A percentile compares a stretch with the other conserved stretches of the same genome.
Evolutionary conservation across 2,329 filamentous ascomycete genomes (phyloP).

Genomic region (Pestalotiopsis sp.): DNA sequence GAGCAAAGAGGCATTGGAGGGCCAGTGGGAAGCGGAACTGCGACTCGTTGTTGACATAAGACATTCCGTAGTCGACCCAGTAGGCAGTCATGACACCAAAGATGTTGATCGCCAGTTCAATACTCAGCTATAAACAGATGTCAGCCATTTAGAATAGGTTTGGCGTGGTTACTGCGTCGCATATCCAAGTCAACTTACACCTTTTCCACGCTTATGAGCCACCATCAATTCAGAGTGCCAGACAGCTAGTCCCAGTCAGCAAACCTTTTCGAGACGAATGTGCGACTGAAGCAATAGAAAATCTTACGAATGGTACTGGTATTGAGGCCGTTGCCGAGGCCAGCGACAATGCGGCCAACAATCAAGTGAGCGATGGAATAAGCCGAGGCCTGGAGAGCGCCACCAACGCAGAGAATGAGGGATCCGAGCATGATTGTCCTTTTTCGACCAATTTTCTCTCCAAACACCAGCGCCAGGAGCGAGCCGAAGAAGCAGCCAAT

Average conservation of each 20-base stretch:
- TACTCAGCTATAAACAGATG: constrained; percentile 10
- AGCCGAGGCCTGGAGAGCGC: constrained; percentile 45
- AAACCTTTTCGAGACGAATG: constrained; percentile 19
- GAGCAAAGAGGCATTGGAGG: constrained; percentile 44
- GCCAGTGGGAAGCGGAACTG: constrained; percentile 49
- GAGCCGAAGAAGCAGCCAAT: constrained; percentile 42
- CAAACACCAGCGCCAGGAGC: constrained; percentile 36
- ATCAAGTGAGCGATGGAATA: constrained; percentile 46
- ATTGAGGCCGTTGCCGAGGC: constrained; percentile 48
- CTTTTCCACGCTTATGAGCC: constrained; percentile 8
- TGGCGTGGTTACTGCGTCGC: not conserved
- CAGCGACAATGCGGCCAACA: constrained; percentile 48
- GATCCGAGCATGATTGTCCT: constrained; percentile 41
- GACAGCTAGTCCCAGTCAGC: constrained; percentile 27
- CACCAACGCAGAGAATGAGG: constrained; percentile 44
- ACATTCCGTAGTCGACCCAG: constrained; percentile 42
- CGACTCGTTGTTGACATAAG: constrained; percentile 34
- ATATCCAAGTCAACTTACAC: constrained; percentile 9
- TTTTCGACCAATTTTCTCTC: constrained; percentile 44
- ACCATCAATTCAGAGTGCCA: constrained; percentile 42
- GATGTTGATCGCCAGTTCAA: constrained; percentile 40
- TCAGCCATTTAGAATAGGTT: not conserved
- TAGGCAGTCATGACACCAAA: constrained; percentile 38
- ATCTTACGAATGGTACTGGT: constrained; percentile 34
- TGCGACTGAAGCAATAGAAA: constrained; percentile 19